These are phyloP conservation scores for Ganoderma sp. DNA, from an alignment of 1,284 basidiomycete genomes.

Conservation along the genomic window DNA sequence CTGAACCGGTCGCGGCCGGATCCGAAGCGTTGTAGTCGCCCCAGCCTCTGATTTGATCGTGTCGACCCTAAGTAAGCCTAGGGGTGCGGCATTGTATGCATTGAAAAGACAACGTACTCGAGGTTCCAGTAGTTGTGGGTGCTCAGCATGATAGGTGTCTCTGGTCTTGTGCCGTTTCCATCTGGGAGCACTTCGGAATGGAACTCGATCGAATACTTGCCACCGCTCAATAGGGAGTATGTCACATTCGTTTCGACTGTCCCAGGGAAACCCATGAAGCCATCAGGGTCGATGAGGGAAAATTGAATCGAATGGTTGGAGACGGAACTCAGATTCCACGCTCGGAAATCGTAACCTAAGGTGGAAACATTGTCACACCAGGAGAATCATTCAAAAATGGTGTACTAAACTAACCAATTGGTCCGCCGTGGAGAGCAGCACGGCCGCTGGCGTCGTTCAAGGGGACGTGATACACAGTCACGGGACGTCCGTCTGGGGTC, in stretches of 20 bases:
- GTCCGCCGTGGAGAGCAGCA: conserved; percentile 3
- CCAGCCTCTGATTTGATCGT: not conserved
- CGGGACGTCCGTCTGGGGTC: not conserved
- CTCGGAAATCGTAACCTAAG: not conserved
- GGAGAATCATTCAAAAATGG: too few species aligned
- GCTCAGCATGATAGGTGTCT: conserved; percentile 8
- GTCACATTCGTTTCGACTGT: not conserved
- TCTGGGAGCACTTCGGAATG: conserved; percentile 3
- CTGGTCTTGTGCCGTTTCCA: not conserved
- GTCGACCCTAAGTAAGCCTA: not conserved
- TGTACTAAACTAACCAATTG: not conserved
- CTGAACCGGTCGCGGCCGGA: conserved; percentile 5
- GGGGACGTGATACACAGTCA: not conserved
- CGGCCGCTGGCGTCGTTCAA: conserved; percentile 5
- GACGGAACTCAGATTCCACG: conserved; percentile 3
- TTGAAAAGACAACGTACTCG: not conserved
- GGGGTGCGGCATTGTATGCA: not conserved
- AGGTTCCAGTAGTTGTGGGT: conserved; percentile 10
- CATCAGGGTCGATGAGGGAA: conserved; percentile 7
- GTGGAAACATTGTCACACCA: not conserved
- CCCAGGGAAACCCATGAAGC: conserved; percentile 3
- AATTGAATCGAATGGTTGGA: not conserved
- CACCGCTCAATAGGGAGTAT: not conserved
- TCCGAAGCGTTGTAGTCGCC: conserved; percentile 7
- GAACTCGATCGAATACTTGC: conserved; percentile 9